phyloP scores from a whole-genome alignment of 2,329 filamentous ascomycete genomes.

The Knoxdaviesia capensis region DNA sequence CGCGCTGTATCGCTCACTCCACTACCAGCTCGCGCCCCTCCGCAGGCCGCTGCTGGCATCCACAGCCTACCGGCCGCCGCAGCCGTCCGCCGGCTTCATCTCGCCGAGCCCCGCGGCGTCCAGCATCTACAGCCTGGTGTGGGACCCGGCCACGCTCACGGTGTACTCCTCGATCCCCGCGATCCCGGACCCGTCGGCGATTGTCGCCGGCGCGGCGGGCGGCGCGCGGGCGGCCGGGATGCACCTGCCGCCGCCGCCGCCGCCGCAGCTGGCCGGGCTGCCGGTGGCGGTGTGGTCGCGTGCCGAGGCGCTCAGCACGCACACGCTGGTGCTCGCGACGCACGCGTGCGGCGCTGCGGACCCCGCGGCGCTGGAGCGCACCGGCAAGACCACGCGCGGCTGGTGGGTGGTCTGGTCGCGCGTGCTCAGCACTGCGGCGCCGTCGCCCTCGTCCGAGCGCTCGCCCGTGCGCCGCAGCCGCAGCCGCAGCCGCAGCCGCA shows the following conservation, averaged over 20 bases:
- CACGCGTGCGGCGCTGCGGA: conserved; percentile 18
- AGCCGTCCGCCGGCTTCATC: conserved; percentile 17
- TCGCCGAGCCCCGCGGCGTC: conserved; percentile 7
- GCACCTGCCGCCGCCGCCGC: conserved; percentile 6
- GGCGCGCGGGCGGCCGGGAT: too few relatives aligned
- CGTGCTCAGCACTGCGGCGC: conserved; percentile 15
- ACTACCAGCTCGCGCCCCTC: conserved; percentile 38
- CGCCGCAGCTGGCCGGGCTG: conserved; percentile 1
- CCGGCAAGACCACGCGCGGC: conserved; percentile 43
- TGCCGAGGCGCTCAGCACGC: conserved; percentile 42
- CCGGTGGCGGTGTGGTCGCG: conserved; percentile 29
- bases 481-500: conserved; percentile 1
- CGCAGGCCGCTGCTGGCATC: conserved; percentile 34
- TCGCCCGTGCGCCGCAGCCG: conserved; percentile 1
- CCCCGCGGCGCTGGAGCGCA: conserved; percentile 32
- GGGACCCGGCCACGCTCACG: conserved; percentile 34
- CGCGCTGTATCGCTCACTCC: conserved; percentile 36
- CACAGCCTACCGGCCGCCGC: conserved; percentile 34
- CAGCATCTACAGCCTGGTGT: conserved; percentile 39
- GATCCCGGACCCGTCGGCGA: conserved; percentile 28
- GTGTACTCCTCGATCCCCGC: conserved; percentile 46
- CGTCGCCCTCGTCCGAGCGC: neutral
- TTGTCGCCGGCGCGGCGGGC: neutral
- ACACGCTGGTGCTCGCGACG: conserved; percentile 41
- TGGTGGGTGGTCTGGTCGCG: conserved; percentile 54